Evolutionary conservation across 2,329 filamentous ascomycete species (phyloP).

Genomic region (Colletotrichum chlorophyti): DNA sequence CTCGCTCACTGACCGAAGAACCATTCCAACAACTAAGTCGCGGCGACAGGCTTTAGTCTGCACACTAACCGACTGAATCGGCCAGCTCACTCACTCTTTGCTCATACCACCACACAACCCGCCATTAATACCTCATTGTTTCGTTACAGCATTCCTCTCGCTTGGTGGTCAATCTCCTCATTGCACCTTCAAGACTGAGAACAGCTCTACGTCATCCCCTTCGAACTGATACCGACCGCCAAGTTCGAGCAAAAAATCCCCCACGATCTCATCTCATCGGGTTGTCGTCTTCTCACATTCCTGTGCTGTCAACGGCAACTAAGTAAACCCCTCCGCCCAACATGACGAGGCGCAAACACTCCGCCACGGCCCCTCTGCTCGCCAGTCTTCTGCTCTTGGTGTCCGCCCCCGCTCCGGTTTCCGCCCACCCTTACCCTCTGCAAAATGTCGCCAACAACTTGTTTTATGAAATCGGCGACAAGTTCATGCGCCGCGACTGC

Average conservation of each 20-base stretch:
- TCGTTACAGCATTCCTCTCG: slow-evolving; percentile 15
- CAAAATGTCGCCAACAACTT: slow-evolving; percentile 45
- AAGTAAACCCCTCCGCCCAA: slow-evolving; percentile 30
- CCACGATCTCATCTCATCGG: background rate
- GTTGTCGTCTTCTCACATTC: slow-evolving; percentile 24
- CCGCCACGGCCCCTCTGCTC: slow-evolving; percentile 25
- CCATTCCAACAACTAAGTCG: slow-evolving; percentile 4
- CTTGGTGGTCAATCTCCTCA: no score
- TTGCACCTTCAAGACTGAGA: slow-evolving; percentile 1
- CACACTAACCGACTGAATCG: slow-evolving; percentile 22
- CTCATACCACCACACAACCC: background rate
- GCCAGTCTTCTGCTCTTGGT: slow-evolving; percentile 45
- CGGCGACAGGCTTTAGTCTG: slow-evolving; percentile 17
- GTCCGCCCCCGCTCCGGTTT: slow-evolving; percentile 38
- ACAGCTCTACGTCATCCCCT: background rate
- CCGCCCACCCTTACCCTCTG: slow-evolving; percentile 55
- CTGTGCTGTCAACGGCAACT: slow-evolving; percentile 41
- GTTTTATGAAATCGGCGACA: slow-evolving; percentile 54
- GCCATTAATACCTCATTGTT: slow-evolving; percentile 21
- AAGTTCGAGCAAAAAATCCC: slow-evolving; percentile 3
- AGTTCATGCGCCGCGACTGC: slow-evolving; percentile 58
- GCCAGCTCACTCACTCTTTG: slow-evolving; percentile 15
- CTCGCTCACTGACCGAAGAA: background rate
- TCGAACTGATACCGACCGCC: background rate
- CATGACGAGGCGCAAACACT: slow-evolving; percentile 18